Base-by-base conservation (phyloP, 108 stramenopile genomes). In the Fistulifera pelliculosa region DNA sequence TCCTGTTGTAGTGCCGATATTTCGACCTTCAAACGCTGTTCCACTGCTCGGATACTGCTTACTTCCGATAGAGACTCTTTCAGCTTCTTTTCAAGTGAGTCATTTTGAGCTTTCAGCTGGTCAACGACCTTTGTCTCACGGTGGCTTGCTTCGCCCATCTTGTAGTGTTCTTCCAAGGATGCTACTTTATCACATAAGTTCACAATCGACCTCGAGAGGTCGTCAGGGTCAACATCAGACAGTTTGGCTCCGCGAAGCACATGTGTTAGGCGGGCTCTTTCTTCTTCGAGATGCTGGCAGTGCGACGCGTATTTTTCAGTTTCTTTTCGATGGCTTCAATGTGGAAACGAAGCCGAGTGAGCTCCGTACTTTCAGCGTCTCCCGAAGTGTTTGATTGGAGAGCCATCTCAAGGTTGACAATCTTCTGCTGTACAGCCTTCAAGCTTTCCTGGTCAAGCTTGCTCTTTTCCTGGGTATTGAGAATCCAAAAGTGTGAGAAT, bases 281-380 rank as follows among this genome's bases (percentile, higher is more conserved):
- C 92, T 35, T 72, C 71, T 64, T 87, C 83, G 11, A 87, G 76
- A 19, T 68, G 63, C 39, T 89, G 82, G 39, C 79, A 76, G 49
- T 85, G 79, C 6, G 81, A 52, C 10, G 78, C 72, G 58, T 85
- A 87, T 53, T 93, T 93, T 12, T 68, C 21, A 93, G 57, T 67
- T 89, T 89, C 15, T 61, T 71, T 25, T 88, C 87, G 14, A 88
- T 68, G 22, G 81, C 79, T 60, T 79, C 61, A n/a, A 84, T 80
- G 28, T 74, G 70, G 59, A 80, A 72, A 42, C 76, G 65, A 19
- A 89, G 61, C 39, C 72, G 67, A 31, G 59, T 62, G 24, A 76
- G 48, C 40, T 82, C 79, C 10, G 67, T 41, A 15, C 69, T 66
- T 24, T 64, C 52, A 54, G 61, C 54, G 14, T 53, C 16, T 49